A percentile compares a stretch with the other conserved stretches of the same genome.
phyloP scores from a whole-genome alignment of 305 asterid genomes.

The Petunia hybrid region DNA sequence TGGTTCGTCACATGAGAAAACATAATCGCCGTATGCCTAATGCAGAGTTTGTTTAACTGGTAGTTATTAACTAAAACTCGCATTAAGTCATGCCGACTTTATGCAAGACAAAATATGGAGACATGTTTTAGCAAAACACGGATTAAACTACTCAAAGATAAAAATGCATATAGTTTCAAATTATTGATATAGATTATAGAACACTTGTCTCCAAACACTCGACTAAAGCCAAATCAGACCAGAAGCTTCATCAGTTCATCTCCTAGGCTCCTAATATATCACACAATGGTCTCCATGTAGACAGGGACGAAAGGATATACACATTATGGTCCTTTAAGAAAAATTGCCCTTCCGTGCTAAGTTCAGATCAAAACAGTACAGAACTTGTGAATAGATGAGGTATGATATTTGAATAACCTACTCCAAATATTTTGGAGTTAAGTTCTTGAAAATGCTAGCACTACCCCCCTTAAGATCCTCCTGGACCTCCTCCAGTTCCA shows the following conservation, averaged over 20 bases:
- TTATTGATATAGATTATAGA: neutral
- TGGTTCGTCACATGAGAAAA: no score
- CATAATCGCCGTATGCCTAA: no score
- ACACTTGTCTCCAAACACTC: neutral
- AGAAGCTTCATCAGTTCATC: neutral
- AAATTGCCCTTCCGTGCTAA: neutral
- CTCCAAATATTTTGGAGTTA: neutral
- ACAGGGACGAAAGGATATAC: neutral
- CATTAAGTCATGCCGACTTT: no score
- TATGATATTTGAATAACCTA: neutral
- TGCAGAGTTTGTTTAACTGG: no score
- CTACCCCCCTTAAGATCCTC: constrained; percentile 40
- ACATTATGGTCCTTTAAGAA: neutral
- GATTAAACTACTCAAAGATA: no score
- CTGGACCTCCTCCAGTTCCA: constrained; percentile 31
- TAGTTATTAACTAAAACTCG: no score
- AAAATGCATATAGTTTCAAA: no score
- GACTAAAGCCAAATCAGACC: neutral
- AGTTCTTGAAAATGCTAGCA: constrained; percentile 31
- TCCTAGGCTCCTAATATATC: neutral
- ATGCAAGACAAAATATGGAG: no score
- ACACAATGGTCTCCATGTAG: neutral
- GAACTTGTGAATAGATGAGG: neutral
- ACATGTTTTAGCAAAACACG: no score
- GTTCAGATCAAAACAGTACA: neutral